Evolutionary conservation across 1,284 basidiomycete species (phyloP), one percentile per base, ranked within the genome.

Genomic region (Melampsora larici-populina): DNA sequence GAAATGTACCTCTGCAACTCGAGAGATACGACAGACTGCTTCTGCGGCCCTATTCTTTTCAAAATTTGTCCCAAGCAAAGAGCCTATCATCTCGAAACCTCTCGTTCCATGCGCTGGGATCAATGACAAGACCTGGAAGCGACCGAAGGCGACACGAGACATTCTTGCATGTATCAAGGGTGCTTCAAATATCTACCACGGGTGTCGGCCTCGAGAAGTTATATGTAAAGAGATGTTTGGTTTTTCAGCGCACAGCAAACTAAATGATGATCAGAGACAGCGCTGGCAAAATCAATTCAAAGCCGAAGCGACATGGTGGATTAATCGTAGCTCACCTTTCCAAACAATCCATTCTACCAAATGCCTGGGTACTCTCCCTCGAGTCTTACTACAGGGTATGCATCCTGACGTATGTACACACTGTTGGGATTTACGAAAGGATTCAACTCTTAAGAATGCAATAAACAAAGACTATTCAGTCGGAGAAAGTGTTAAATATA

Each of bases 261-360:
- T 66, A 21, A 11, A 18, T 15, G 46, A 33, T 36, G n/a, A 18
- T 9, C 13, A 66, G 36, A 36, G 36, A 36, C 3, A 9, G 9
- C 36, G 3, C 24, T 26, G 62, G 36, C 36, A 36, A 36, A 36
- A 36, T 9, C 36, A 36, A 9, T 36, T 3, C 36, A 36, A 36
- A 9, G 64, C 36, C 31, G 26, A 33, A 24, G 36, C 66, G 17
- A 68, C 66, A 2, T 68, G 66, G 66, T 40, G 49, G 40, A 68
- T 68, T 2, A 31, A 48, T 3, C 66, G 66, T 3, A 43, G 49
- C 24, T 33, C 43, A 21, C 40, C 40, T 8, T 68, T 40, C 43
- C 66, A 46, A 68, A 46, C 66, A 68, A 68, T 68, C 24, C 66
- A 68, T 24, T 68, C 36, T 11, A 68, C 24, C 4, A 40, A 48